A percentile compares a stretch with the other conserved stretches of the same genome.
Conservation (phyloP, 495 filamentous ascomycete species). For the Daldinia decipiens region DNA sequence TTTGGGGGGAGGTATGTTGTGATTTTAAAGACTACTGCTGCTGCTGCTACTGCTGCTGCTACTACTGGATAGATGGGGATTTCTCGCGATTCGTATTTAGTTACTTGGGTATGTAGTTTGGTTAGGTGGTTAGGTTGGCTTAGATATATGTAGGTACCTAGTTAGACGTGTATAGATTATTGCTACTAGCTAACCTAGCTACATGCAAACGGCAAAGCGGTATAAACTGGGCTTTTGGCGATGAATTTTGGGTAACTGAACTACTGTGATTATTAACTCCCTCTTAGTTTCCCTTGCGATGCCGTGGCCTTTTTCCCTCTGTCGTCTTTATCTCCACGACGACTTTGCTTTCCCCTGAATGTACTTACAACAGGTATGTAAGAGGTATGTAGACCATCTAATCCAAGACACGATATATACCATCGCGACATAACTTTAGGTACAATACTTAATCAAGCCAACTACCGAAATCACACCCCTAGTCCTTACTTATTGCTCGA, state of each 20-base stretch:
- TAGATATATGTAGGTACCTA: no score
- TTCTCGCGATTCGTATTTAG: constrained; percentile 4
- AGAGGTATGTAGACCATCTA: background rate
- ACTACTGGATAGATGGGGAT: background rate
- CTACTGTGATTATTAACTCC: no score
- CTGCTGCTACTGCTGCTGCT: background rate
- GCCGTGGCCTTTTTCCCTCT: background rate
- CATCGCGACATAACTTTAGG: no score
- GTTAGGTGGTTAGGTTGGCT: no score
- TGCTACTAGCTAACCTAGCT: no score
- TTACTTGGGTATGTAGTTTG: background rate
- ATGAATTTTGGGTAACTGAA: no score
- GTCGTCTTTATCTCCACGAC: background rate
- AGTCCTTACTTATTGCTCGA: background rate
- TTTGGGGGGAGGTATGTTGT: background rate
- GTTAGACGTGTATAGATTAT: no score
- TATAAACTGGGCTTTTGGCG: no score
- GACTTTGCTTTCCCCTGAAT: background rate
- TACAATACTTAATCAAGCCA: background rate
- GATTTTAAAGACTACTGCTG: background rate
- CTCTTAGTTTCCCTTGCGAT: no score
- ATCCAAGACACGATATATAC: background rate
- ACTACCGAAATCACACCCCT: background rate
- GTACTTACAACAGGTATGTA: background rate
- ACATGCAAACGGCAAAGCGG: no score